Evolutionary conservation across 2,329 filamentous ascomycete genomes (phyloP), one percentile per base, ranked within the genome.

Genomic region (Drechslerella stenobrocha): DNA sequence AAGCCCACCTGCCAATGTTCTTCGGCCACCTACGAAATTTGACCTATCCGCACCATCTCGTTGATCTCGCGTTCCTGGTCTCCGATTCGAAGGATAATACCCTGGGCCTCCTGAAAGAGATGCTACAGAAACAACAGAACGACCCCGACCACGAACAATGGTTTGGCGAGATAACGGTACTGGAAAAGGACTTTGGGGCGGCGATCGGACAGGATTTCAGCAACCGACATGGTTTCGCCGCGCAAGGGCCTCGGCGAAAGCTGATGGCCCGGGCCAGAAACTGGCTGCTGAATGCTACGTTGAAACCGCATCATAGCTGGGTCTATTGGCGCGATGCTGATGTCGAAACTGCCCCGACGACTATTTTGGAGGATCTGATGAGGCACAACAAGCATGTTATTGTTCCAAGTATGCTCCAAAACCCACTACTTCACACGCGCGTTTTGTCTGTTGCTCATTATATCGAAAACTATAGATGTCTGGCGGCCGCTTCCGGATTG

Each of bases 271-370:
- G 96, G 78, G 93, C 93, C 51, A 84, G 93, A 70, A 98, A 98
- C 77, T 98, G 93, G 93, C 81, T 98, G 52, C 79, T 98, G 59
- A 96, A 90, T 74, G 92, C 93, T 37, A 92, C 93, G 20, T 79
- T 98, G 55, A 85, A 93, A 42, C 93, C 93, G 1, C 95, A 93
- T 52, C 93, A 98, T 76, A 96, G 91, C 71, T 98, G 93, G 93
- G 93, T 98, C 7, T 98, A 98, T 76, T 98, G 93, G 93, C 86
- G 93, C 77, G 93, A 98, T 78, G 93, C 96, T 22, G 93, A 98
- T 78, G 93, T 98, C 6, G 90, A 97, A 78, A 98, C 93, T 1
- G 93, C 93, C 1, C 93, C 93, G 0, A 93, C 92, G 75, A 97
- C 93, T 0, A 97, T 98, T 73, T 79, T 98, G 70, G 93, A 98